Evolutionary conservation across 2,329 filamentous ascomycete genomes (phyloP).

Genomic region (Geosmithia putterillii): DNA sequence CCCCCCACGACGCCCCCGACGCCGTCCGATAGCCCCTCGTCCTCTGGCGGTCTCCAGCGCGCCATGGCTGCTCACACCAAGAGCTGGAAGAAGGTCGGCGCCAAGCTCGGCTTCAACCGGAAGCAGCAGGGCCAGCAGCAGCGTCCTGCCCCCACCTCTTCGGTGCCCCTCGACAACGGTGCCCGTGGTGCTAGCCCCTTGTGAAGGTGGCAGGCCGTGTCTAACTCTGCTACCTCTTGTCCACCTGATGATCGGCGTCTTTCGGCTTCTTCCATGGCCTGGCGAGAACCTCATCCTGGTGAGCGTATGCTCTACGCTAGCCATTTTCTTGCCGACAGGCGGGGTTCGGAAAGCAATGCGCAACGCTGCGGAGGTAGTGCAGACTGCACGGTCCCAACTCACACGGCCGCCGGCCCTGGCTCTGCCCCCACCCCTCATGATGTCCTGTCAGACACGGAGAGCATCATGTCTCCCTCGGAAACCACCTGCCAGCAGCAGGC

Average conservation of each 20-base stretch:
- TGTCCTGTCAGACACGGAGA: background rate
- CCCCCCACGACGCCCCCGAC: constrained; percentile 62
- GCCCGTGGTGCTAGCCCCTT: constrained; percentile 26
- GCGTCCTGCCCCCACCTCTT: constrained; percentile 29
- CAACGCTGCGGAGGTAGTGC: constrained; percentile 1
- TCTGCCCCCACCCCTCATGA: background rate
- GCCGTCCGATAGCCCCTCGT: constrained; percentile 33
- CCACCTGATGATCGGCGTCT: constrained; percentile 5
- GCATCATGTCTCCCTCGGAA: background rate
- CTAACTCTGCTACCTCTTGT: constrained; percentile 26
- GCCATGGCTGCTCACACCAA: constrained; percentile 42
- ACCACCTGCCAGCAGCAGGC: background rate
- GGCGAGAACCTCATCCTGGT: constrained; percentile 35
- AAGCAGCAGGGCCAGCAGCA: constrained; percentile 28
- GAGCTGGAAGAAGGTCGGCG: constrained; percentile 53
- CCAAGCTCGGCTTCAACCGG: constrained; percentile 45
- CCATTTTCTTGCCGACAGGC: background rate
- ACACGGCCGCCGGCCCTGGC: background rate
- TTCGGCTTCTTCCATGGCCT: constrained; percentile 9
- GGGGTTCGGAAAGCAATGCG: background rate
- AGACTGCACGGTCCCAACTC: constrained; percentile 5
- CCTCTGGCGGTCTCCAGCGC: constrained; percentile 39
- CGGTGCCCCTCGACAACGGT: constrained; percentile 23
- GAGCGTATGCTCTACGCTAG: constrained; percentile 18
- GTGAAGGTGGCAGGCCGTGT: constrained; percentile 48